Percentiles rank a stretch among this genome's conserved stretches.
phyloP scores from a whole-genome alignment of 495 filamentous ascomycete genomes.

The Penicillium cosmopolitanum region DNA sequence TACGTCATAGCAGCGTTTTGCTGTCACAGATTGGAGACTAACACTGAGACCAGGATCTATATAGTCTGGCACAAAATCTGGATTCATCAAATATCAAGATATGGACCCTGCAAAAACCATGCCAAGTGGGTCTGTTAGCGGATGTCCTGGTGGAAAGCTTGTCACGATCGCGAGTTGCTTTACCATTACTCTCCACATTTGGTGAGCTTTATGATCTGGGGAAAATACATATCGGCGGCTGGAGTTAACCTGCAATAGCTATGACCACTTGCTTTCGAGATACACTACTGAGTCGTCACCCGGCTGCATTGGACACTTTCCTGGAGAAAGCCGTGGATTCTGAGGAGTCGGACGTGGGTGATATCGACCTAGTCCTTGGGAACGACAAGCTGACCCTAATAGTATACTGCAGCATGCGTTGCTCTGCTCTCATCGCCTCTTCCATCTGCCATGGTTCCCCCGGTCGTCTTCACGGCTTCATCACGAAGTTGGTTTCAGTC shows the following conservation, averaged over 20 bases:
- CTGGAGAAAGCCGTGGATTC: constrained; percentile 39
- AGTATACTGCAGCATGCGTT: constrained; percentile 46
- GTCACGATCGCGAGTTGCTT: constrained; percentile 41
- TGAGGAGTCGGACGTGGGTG: constrained; percentile 41
- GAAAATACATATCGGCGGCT: background rate
- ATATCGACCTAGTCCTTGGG: background rate
- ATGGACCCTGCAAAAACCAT: constrained; percentile 52
- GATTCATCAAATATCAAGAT: constrained; percentile 23
- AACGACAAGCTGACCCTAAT: background rate
- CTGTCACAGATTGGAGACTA: constrained; percentile 1
- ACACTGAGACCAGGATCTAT: constrained; percentile 38
- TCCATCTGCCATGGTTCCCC: constrained; percentile 39
- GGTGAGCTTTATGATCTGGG: constrained; percentile 30
- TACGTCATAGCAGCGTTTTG: constrained; percentile 15
- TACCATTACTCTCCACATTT: constrained; percentile 44
- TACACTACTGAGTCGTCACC: constrained; percentile 43
- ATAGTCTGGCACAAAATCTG: constrained; percentile 30
- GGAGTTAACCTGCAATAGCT: constrained; percentile 29
- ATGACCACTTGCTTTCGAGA: constrained; percentile 37
- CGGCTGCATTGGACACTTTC: constrained; percentile 45
- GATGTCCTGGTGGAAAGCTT: constrained; percentile 49
- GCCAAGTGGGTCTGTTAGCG: constrained; percentile 46
- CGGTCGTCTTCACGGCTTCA: constrained; percentile 44
- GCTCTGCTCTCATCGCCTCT: constrained; percentile 48
- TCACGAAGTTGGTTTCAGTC: constrained; percentile 37